Percentiles rank a stretch among this genome's conserved stretches.
phyloP scores from a whole-genome alignment of 495 filamentous ascomycete genomes.

The Parachaetomium inaequale region DNA sequence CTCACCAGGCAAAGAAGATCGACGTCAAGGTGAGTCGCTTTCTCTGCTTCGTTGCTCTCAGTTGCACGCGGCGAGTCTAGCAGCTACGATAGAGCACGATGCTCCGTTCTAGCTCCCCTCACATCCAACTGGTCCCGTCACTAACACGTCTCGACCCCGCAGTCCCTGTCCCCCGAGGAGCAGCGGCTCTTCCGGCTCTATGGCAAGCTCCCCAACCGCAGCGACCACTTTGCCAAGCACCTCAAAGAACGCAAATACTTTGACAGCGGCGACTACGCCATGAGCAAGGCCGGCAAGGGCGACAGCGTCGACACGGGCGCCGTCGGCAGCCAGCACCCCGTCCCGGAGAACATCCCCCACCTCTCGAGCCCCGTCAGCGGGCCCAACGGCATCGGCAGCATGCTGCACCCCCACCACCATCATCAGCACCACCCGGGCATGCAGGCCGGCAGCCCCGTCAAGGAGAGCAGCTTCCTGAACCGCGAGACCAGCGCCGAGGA shows the following conservation, averaged over 20 bases:
- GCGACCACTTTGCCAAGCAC: constrained; percentile 96
- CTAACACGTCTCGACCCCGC: constrained; percentile 9
- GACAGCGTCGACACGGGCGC: constrained; percentile 89
- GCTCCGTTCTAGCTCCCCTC: not conserved
- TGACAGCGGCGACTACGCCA: constrained; percentile 95
- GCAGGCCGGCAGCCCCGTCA: constrained; percentile 73
- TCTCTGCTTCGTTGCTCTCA: constrained; percentile 14
- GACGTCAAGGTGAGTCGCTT: constrained; percentile 78
- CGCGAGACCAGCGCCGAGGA: constrained; percentile 73
- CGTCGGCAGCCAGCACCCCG: constrained; percentile 89
- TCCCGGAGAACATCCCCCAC: constrained; percentile 96
- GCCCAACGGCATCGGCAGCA: constrained; percentile 43
- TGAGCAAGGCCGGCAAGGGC: constrained; percentile 97
- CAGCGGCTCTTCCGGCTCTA: constrained; percentile 94
- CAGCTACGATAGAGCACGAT: not conserved
- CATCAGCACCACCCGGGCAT: constrained; percentile 48
- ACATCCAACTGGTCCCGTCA: constrained; percentile 3
- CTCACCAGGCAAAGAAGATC: constrained; percentile 93
- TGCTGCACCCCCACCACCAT: constrained; percentile 40
- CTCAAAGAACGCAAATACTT: constrained; percentile 99
- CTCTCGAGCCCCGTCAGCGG: constrained; percentile 61
- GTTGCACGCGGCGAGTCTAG: not conserved
- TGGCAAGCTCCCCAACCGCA: constrained; percentile 93
- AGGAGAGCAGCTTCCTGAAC: constrained; percentile 80
- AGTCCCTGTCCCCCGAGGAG: constrained; percentile 89